Base-by-base conservation (phyloP, 2,329 filamentous ascomycete species). In the Fusarium denticulatum region DNA sequence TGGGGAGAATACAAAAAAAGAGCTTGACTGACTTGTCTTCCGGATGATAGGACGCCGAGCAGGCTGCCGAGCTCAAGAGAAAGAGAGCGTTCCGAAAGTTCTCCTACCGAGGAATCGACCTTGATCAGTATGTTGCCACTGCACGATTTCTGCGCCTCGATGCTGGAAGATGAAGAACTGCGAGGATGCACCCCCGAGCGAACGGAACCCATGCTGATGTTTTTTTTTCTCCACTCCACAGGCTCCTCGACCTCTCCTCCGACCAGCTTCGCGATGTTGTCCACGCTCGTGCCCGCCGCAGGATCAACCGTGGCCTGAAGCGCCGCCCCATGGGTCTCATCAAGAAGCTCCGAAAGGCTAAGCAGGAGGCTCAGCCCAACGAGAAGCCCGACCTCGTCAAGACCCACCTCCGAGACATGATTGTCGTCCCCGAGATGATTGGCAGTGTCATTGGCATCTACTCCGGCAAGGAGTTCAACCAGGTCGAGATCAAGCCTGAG, bases 401-500 rank as follows among this genome's bases (percentile, higher is more conserved):
- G 93, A 99, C 96, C 76, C 96, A 99, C 87, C 93, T 99, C 83
- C 95, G 96, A 88, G 93, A 99, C 90, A 99, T 99, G 96, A 98
- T 99, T 86, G 92, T 99, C 84, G 96, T 99, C 81, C 96, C 96
- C 82, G 96, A 99, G 91, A 98, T 99, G 96, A 99, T 99, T 85
- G 96, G 96, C 83, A 94, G 90, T 87, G 96, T 99, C 83, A 93
- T 99, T 83, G 96, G 95, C 85, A 96, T 99, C 90, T 99, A 99
- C 94, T 97, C 94, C 80, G 96, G 96, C 85, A 99, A 99, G 93
- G 95, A 98, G 88, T 99, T 99, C 94, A 99, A 99, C 93, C 96
- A 98, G 91, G 95, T 99, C 82, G 96, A 99, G 88, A 96, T 99
- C 90, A 98, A 98, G 93, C 96, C 96, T 82, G 96, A 99, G 91